Base-by-base conservation (phyloP, 352 stramenopile species). In the Phytophthora constricta region DNA sequence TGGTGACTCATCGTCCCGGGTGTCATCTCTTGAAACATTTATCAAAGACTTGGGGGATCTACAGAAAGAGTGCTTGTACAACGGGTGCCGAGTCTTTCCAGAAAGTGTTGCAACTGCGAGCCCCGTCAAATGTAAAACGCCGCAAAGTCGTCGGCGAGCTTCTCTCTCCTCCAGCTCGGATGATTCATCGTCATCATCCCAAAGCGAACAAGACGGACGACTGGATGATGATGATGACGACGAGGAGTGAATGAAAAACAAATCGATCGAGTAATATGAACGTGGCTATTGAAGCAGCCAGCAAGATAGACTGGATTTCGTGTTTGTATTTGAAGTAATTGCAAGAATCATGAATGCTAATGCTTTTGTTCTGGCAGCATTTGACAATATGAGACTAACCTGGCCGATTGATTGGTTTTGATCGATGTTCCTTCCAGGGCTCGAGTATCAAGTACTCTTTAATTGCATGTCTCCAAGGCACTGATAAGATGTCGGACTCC, bases 21-120 rank as follows among this genome's bases (percentile, higher is more conserved):
- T 56, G 11, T 79, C 74, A 42, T 20, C 63, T 8, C 60, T 86
- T n/a, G 72, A 86, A 71, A 55, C 37, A 1, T 86, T 84, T 37
- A 65, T 86, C n/a, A 42, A 60, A 2, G 67, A 80, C 20, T 26
- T 80, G 20, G 50, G 74, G 17, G 43, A 31, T 13, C 49, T 86
- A 14, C 65, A 77, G 33, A 68, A 65, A 17, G 65, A 74, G 60
- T 82, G 77, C 51, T 58, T 86, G 22, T 49, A 56, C 11, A 59
- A 74, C 4, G 75, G 75, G 2, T 82, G 77, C 51, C 70, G 59
- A 52, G 77, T 79, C 23, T 83, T 77, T 27, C 77, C 77, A 23
- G 72, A 78, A 14, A 67, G 47, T 4, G 23, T 65, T 26, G 55
- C 61, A 19, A 33, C 49, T 9, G 60, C 48, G 17, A 75, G 27